phyloP scores from a whole-genome alignment of 768 basidiomycete species.

The Cyathus striatus region DNA sequence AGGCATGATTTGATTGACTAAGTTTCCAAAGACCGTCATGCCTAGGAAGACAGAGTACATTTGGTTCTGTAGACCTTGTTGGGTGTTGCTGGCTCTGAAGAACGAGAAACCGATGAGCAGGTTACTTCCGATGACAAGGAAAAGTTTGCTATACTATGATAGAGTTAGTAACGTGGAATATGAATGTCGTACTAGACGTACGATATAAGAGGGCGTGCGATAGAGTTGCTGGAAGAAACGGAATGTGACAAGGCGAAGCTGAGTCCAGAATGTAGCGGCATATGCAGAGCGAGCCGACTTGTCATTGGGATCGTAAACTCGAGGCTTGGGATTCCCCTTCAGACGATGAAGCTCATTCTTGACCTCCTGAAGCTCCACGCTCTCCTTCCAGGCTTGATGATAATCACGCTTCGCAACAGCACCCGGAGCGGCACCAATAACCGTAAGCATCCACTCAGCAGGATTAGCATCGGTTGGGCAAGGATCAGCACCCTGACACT shows the following conservation, averaged over 20 bases:
- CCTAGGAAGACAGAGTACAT: background rate
- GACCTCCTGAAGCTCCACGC: constrained; percentile 44
- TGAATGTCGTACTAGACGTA: background rate
- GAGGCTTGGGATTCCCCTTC: too few species aligned
- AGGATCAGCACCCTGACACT: constrained; percentile 44
- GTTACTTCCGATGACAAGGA: background rate
- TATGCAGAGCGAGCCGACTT: too few species aligned
- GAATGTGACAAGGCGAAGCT: too few species aligned
- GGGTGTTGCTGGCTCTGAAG: background rate
- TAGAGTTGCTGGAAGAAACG: too few species aligned
- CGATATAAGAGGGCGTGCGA: too few species aligned
- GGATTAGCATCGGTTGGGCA: constrained; percentile 60
- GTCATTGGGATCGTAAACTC: too few species aligned
- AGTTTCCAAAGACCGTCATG: background rate
- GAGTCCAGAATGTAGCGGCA: too few species aligned
- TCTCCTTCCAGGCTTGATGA: too few species aligned
- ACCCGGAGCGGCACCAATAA: background rate
- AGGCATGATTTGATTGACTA: background rate
- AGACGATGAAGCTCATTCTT: constrained; percentile 39
- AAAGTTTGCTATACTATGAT: background rate
- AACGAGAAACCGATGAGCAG: background rate
- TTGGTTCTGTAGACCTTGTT: background rate
- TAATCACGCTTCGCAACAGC: too few species aligned
- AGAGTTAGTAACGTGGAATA: background rate
- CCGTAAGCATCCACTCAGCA: too few species aligned